A percentile compares a stretch with the other conserved stretches of the same genome.
Evolutionary conservation across 225 moss, liverwort and hornwort genomes (phyloP).

Genomic region (Climacium dendroides): DNA sequence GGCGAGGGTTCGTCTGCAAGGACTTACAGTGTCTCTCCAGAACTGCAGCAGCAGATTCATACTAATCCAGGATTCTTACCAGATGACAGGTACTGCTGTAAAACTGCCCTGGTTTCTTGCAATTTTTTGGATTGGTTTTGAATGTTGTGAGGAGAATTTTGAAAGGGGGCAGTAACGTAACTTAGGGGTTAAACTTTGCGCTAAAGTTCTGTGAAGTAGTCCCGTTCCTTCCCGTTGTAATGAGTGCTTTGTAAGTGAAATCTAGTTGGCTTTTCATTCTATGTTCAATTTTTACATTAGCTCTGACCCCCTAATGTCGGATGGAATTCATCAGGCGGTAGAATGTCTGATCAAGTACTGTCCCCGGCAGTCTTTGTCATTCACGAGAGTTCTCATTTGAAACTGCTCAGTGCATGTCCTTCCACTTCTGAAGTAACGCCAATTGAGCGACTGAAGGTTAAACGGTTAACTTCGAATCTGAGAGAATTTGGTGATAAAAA

Average conservation of each 20-base stretch:
- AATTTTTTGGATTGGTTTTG: neutral
- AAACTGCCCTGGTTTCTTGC: neutral
- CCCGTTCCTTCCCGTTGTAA: neutral
- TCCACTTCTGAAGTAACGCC: neutral
- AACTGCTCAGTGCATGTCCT: neutral
- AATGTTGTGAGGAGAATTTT: neutral
- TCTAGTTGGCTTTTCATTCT: neutral
- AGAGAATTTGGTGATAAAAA: neutral
- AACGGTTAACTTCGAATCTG: neutral
- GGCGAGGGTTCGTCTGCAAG: neutral
- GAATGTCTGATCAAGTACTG: too few relatives aligned
- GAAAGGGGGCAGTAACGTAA: neutral
- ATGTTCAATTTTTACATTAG: neutral
- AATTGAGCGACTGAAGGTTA: neutral
- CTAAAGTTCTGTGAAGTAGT: neutral
- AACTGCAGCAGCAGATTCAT: neutral
- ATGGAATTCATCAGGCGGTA: neutral
- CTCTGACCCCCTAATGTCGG: neutral
- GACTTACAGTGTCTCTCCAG: neutral
- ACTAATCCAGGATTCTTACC: neutral
- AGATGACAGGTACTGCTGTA: neutral
- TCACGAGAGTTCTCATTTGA: neutral
- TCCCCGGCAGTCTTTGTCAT: neutral
- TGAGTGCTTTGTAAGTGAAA: neutral
- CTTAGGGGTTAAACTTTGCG: neutral